Percentiles rank a stretch among this genome's conserved stretches.
Conservation (phyloP, 805 yeast species). For the Saccharomyces cerevisiae region DNA sequence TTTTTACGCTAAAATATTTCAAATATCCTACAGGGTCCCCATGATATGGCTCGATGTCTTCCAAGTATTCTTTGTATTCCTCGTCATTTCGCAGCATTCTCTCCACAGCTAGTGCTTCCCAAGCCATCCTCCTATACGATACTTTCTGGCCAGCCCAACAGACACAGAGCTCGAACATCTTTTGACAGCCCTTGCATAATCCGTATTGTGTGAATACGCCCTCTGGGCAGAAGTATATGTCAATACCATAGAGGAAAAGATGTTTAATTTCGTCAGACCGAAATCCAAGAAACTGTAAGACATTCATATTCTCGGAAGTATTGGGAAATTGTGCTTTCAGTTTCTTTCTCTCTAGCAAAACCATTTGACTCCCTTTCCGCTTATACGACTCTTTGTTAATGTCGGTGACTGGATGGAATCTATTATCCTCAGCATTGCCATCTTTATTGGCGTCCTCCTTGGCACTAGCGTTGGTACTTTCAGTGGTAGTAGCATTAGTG, state of each 20-base stretch:
- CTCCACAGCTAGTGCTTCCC: too few species aligned
- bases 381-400: not conserved
- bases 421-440: too few species aligned
- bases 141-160: not conserved
- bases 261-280: conserved; percentile 1
- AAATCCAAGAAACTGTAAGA: conserved; percentile 1
- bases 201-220: too few species aligned
- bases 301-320: conserved; percentile 1
- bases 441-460: too few species aligned
- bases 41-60: not conserved
- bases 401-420: conserved; percentile 4
- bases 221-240: not conserved
- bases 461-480: too few species aligned
- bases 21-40: not conserved
- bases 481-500: too few species aligned
- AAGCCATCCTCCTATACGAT: not conserved
- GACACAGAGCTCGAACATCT: not conserved
- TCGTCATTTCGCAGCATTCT: too few species aligned
- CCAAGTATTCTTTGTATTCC: not conserved
- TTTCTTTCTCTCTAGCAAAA: conserved; percentile 1
- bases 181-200: too few species aligned
- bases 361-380: not conserved
- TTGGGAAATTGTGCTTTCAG: conserved; percentile 1
- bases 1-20: not conserved
- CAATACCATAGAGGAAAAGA: conserved; percentile 1